phyloP scores from a whole-genome alignment of 192 early-diverging fungal genomes.

The Diversispora epigaea region DNA sequence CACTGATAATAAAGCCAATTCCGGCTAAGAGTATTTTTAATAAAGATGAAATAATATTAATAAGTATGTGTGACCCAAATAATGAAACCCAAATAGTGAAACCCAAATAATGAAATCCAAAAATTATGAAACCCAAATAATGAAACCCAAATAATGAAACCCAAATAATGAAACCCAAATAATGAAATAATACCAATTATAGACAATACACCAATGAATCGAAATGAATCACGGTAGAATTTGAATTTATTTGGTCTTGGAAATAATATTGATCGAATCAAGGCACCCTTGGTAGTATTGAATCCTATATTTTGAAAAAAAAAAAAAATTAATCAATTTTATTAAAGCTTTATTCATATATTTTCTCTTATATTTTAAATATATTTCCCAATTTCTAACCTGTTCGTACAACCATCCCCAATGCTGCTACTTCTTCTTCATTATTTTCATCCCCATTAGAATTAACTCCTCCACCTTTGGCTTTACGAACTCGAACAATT shows the following conservation, averaged over 20 bases:
- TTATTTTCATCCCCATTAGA: slow-evolving; percentile 35
- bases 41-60: no score
- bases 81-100: no score
- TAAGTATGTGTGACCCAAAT: no score
- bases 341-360: not conserved
- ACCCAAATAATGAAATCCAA: no score
- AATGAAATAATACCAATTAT: slow-evolving; percentile 57
- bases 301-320: slow-evolving; percentile 54
- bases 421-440: slow-evolving; percentile 45
- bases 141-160: no score
- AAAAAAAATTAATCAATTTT: not conserved
- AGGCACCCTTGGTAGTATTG: slow-evolving; percentile 94
- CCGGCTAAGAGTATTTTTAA: slow-evolving; percentile 40
- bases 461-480: slow-evolving; percentile 43
- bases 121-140: no score
- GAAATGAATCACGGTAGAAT: slow-evolving; percentile 97
- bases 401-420: slow-evolving; percentile 86
- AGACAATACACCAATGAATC: slow-evolving; percentile 90
- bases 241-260: slow-evolving; percentile 95
- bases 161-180: no score
- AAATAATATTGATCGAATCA: slow-evolving; percentile 94
- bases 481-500: slow-evolving; percentile 76
- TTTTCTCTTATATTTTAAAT: not conserved
- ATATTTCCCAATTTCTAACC: slow-evolving; percentile 31
- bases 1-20: slow-evolving; percentile 82